Percentiles rank a stretch among this genome's conserved stretches.
These are phyloP conservation scores for Priceomyces medius DNA, from an alignment of 805 yeast genomes.

Conservation along the genomic window DNA sequence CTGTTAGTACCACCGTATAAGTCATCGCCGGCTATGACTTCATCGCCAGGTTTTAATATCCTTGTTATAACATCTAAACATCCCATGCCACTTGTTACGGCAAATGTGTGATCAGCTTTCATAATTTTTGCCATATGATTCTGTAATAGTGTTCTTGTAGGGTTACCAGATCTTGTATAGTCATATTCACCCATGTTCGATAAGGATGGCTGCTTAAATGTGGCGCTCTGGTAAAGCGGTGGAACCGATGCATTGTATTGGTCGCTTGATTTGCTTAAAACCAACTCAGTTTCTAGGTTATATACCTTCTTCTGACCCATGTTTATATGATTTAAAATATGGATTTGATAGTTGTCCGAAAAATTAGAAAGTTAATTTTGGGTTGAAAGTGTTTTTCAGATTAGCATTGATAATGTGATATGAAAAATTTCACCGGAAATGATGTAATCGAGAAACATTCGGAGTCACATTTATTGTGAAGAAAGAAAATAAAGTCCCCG, in stretches of 20 bases:
- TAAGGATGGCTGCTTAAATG: slow-evolving; percentile 78
- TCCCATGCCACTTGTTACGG: slow-evolving; percentile 91
- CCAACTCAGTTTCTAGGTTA: slow-evolving; percentile 68
- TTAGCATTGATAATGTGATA: slow-evolving; percentile 1
- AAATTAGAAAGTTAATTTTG: neutral
- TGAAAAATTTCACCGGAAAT: slow-evolving; percentile 6
- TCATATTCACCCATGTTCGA: slow-evolving; percentile 69
- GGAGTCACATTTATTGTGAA: neutral
- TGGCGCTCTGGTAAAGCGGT: slow-evolving; percentile 92
- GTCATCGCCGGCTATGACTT: slow-evolving; percentile 92
- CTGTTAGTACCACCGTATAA: slow-evolving; percentile 93
- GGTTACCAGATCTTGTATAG: slow-evolving; percentile 90
- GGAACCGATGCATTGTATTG: slow-evolving; percentile 78
- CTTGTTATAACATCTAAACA: slow-evolving; percentile 84
- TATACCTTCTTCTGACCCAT: slow-evolving; percentile 36
- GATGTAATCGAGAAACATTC: slow-evolving; percentile 7
- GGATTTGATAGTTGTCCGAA: neutral
- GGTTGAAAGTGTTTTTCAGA: neutral
- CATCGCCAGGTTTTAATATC: slow-evolving; percentile 76
- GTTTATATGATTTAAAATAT: neutral
- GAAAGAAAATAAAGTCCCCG: too few relatives aligned
- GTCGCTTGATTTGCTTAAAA: slow-evolving; percentile 59
- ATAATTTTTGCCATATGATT: slow-evolving; percentile 74
- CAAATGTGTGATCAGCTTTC: slow-evolving; percentile 73
- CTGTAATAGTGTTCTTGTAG: slow-evolving; percentile 81